A percentile compares a stretch with the other conserved stretches of the same genome.
phyloP scores from a whole-genome alignment of 345 rosid genomes.

The Eutrema yunnanense region DNA sequence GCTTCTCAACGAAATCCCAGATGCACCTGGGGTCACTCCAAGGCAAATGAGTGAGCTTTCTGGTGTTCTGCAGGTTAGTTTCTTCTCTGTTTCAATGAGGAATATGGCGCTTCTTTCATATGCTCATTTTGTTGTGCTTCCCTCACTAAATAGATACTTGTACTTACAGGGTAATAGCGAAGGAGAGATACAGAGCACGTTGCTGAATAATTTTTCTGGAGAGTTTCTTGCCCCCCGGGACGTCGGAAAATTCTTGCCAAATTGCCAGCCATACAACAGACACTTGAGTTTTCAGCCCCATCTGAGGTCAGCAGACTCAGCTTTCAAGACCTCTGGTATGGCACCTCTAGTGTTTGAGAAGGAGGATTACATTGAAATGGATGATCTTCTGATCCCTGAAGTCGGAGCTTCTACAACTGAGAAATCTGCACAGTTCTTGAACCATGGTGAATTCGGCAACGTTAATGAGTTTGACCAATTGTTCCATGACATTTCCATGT shows the following conservation, averaged over 20 bases:
- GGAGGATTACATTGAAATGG: conserved; percentile 78
- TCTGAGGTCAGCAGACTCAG: background rate
- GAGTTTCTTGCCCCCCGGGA: background rate
- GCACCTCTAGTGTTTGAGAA: conserved; percentile 15
- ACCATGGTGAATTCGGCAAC: conserved; percentile 13
- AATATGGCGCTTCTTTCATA: background rate
- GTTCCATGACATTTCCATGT: conserved; percentile 23
- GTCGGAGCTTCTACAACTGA: conserved; percentile 19
- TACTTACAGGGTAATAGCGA: conserved; percentile 10
- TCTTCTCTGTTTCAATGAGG: background rate
- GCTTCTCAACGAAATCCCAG: conserved; percentile 1
- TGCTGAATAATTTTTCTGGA: background rate
- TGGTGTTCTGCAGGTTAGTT: conserved; percentile 2
- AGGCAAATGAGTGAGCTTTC: background rate
- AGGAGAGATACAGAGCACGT: conserved; percentile 1
- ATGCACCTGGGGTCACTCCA: background rate
- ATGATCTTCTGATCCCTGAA: conserved; percentile 56
- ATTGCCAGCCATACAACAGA: background rate
- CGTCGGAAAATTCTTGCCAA: background rate
- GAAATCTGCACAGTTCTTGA: background rate
- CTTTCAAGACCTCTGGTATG: background rate
- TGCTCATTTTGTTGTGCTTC: background rate
- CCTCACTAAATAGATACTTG: background rate
- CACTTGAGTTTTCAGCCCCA: background rate
- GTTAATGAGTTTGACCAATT: conserved; percentile 24